Evolutionary conservation across 1,139 yeast genomes (phyloP), one percentile per base, ranked within the genome.

Genomic region (Yamadazyma diddensiae): DNA sequence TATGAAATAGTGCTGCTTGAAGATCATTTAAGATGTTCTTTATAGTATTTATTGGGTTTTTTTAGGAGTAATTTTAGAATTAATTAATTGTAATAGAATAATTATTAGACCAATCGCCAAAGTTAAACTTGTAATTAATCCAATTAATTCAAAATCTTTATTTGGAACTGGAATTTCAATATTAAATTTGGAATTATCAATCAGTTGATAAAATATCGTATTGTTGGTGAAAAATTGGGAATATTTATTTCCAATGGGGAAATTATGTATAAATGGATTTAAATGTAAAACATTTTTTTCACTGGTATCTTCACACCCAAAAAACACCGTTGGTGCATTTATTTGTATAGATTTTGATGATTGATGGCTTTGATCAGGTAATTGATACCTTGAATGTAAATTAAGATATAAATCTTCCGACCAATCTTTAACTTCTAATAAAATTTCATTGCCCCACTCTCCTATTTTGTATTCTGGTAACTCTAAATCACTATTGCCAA

Each of bases 361-460:
- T 17, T 31, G 30, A 3, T 36, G 38, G 1, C 42, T 38, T 2
- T 34, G 33, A 11, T 36, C 32, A 9, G 73, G 73, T 12, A 43
- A 35, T 45, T 65, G 72, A 43, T 65, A 65, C 31, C 72, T 42
- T n/a, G 70, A 57, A 45, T 65, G 71, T 12, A 65, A 39, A 7
- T 59, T 58, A 8, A 65, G 43, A 18, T 56, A 55, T 9, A 55
- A 44, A 8, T 39, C 35, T 15, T 28, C n/a, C 2, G 29, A 25
- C 25, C 35, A 34, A 21, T 35, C 34, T 7, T 36, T 32, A 9
- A 61, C 42, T 37, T 63, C 62, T 33, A 67, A 45, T 25, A 69
- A 45, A 3, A 65, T 36, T 37, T 67, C 73, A 35, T 53, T 59
- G 0, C 75, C 75, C 75, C 75, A 69, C 37, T 57, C 56, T 2